phyloP scores from a whole-genome alignment of 2,329 filamentous ascomycete species.

The Teratosphaeria gauchensis region DNA sequence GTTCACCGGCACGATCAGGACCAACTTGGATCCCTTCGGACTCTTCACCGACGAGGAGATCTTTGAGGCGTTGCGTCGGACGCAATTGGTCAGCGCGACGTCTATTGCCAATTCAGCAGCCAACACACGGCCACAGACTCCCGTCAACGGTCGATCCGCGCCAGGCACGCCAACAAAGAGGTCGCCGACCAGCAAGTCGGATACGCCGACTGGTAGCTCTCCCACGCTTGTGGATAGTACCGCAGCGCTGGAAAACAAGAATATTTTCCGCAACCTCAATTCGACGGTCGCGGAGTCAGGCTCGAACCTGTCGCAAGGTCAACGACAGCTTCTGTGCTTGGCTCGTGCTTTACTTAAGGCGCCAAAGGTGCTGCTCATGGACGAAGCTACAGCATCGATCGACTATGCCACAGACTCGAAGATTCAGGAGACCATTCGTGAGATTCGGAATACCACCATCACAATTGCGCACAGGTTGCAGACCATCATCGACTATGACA shows the following conservation, averaged over 20 bases:
- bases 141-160: slow-evolving; percentile 11
- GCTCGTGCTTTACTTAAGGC: slow-evolving; percentile 85
- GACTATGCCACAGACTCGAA: slow-evolving; percentile 93
- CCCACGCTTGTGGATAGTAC: slow-evolving; percentile 6
- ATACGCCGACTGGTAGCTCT: slow-evolving; percentile 3
- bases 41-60: slow-evolving; percentile 85
- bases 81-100: slow-evolving; percentile 66
- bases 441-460: slow-evolving; percentile 82
- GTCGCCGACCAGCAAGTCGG: slow-evolving; percentile 18
- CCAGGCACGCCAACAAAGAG: slow-evolving; percentile 18
- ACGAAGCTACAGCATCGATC: slow-evolving; percentile 94
- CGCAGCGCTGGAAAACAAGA: slow-evolving; percentile 66
- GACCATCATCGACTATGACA: slow-evolving; percentile 97
- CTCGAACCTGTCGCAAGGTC: slow-evolving; percentile 88
- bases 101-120: slow-evolving; percentile 36
- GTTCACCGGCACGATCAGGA: slow-evolving; percentile 84
- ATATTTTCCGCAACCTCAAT: slow-evolving; percentile 79
- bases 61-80: slow-evolving; percentile 73
- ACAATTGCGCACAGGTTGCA: slow-evolving; percentile 93
- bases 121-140: slow-evolving; percentile 26
- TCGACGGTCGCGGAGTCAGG: slow-evolving; percentile 83
- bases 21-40: slow-evolving; percentile 85
- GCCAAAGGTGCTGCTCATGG: slow-evolving; percentile 94
- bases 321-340: slow-evolving; percentile 87
- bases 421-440: slow-evolving; percentile 93